Evolutionary conservation across 306 rosid species (phyloP).

Genomic region (Corylus avellana): DNA sequence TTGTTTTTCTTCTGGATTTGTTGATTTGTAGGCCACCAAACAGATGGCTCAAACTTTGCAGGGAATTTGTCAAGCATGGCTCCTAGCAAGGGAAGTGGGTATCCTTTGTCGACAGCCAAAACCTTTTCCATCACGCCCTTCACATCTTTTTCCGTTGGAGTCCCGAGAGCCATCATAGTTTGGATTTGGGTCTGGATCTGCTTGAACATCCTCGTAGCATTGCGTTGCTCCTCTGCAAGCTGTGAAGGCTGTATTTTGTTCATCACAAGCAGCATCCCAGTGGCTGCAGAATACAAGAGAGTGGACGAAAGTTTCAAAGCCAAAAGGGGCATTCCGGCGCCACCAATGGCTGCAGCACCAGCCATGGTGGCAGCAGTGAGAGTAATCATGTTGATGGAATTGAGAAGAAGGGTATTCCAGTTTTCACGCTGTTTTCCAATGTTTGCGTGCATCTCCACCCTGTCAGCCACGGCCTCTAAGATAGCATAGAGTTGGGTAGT

Average conservation of each 20-base stretch:
- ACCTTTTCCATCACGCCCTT: slow-evolving; percentile 49
- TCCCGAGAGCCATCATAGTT: slow-evolving; percentile 34
- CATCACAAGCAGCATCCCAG: slow-evolving; percentile 58
- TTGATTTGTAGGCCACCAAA: slow-evolving; percentile 69
- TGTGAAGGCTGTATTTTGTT: slow-evolving; percentile 88
- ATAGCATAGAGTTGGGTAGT: slow-evolving; percentile 46
- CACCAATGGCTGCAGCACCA: slow-evolving; percentile 39
- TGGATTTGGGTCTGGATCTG: slow-evolving; percentile 47
- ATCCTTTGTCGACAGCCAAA: slow-evolving; percentile 68
- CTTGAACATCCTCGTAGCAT: slow-evolving; percentile 61
- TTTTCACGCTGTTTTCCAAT: slow-evolving; percentile 52
- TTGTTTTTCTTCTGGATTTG: neutral
- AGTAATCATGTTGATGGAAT: slow-evolving; percentile 77
- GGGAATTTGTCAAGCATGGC: slow-evolving; percentile 79
- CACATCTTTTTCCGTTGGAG: slow-evolving; percentile 44
- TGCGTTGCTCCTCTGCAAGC: slow-evolving; percentile 80
- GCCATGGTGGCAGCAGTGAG: slow-evolving; percentile 67
- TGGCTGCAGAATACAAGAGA: slow-evolving; percentile 59
- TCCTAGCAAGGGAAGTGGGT: slow-evolving; percentile 79
- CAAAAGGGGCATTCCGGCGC: slow-evolving; percentile 35
- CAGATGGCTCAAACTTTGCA: slow-evolving; percentile 53
- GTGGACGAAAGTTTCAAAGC: slow-evolving; percentile 59
- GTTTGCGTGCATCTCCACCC: slow-evolving; percentile 61
- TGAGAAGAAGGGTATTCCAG: slow-evolving; percentile 64
- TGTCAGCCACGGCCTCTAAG: slow-evolving; percentile 54